Conservation (phyloP, 108 stramenopile species). For the Cylindrotheca closterium region DNA sequence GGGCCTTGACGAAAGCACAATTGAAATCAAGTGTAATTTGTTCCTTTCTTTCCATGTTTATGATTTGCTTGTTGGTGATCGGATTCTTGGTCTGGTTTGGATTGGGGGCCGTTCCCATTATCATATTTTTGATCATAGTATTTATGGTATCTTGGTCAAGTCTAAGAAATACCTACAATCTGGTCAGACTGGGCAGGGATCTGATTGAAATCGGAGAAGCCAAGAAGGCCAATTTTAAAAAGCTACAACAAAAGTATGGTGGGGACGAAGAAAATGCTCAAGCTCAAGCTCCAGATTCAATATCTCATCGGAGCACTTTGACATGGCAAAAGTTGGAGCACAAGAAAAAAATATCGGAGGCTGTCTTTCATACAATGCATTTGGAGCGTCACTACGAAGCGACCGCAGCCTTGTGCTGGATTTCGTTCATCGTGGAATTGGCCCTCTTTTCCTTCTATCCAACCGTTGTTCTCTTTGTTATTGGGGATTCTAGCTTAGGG, state of each 20-base stretch:
- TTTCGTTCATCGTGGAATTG: conserved; percentile 42
- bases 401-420: conserved; percentile 45
- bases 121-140: conserved; percentile 30
- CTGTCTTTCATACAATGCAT: conserved; percentile 47
- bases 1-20: conserved; percentile 33
- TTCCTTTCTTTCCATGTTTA: conserved; percentile 30
- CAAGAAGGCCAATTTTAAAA: not conserved
- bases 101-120: conserved; percentile 20
- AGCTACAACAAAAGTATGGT: not conserved
- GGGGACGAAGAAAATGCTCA: conserved; percentile 3
- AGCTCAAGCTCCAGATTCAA: not conserved
- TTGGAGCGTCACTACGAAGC: conserved; percentile 36
- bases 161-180: conserved; percentile 15
- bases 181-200: conserved; percentile 15
- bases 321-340: conserved; percentile 3
- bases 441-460: conserved; percentile 57
- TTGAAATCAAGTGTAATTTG: conserved; percentile 29
- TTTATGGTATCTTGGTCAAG: conserved; percentile 26
- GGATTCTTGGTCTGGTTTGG: conserved; percentile 46
- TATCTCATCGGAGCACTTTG: not conserved
- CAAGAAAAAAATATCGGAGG: conserved; percentile 3
- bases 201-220: not conserved
- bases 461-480: conserved; percentile 30
- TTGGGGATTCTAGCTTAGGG: conserved; percentile 17
- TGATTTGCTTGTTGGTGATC: conserved; percentile 28